These are phyloP conservation scores for Tulasnella sp. DNA, from an alignment of 768 basidiomycete genomes.

Conservation along the genomic window DNA sequence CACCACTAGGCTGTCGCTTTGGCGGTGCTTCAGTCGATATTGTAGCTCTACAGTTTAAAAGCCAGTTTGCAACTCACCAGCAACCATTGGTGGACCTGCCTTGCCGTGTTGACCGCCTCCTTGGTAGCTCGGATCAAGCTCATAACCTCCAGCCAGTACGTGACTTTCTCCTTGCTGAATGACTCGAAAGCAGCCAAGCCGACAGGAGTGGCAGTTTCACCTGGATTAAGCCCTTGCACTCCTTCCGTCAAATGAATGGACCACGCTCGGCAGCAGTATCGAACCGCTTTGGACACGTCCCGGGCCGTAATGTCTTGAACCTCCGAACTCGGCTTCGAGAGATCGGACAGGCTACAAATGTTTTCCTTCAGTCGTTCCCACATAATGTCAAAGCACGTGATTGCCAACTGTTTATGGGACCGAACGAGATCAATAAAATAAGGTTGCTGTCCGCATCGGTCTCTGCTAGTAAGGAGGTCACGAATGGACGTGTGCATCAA, in stretches of 20 bases:
- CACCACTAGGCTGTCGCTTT: too few species aligned
- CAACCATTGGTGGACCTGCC: too few species aligned
- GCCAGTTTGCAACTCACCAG: too few species aligned
- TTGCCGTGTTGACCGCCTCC: too few species aligned
- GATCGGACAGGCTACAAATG: neutral
- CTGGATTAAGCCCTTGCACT: too few species aligned
- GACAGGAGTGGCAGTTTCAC: too few species aligned
- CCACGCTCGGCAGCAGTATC: neutral
- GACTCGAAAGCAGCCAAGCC: too few species aligned
- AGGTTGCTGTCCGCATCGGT: neutral
- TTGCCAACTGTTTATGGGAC: neutral
- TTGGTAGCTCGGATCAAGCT: too few species aligned
- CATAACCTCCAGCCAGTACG: too few species aligned
- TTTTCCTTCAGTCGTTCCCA: neutral
- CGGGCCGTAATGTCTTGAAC: neutral
- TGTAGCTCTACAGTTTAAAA: too few species aligned
- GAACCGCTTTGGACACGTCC: neutral
- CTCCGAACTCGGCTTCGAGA: neutral
- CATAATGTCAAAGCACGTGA: neutral
- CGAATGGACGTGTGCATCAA: neutral
- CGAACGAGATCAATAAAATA: neutral
- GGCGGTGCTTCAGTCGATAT: too few species aligned
- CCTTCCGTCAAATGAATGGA: neutral
- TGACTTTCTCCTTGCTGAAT: too few species aligned
- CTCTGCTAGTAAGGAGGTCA: neutral